These are phyloP conservation scores for Escallonia herrerae DNA, from an alignment of 129 eudicot species.

Conservation along the genomic window DNA sequence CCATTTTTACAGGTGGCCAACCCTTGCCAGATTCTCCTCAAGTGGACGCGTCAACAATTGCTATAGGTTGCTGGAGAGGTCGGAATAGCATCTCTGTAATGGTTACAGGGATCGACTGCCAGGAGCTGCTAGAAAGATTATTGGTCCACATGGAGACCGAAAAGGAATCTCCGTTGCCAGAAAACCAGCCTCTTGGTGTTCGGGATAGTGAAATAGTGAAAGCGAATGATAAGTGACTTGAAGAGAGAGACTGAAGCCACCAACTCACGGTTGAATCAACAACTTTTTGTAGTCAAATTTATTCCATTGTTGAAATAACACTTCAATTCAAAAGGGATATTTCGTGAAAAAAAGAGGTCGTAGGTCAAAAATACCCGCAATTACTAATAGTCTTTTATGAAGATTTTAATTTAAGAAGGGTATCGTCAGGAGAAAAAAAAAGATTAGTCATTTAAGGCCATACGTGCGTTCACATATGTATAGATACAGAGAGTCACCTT, in stretches of 20 bases:
- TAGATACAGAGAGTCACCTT: too few species aligned
- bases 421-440: too few species aligned
- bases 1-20: constrained; percentile 36
- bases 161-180: constrained; percentile 14
- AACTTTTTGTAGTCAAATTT: too few species aligned
- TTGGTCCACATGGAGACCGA: constrained; percentile 24
- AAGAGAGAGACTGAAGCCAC: constrained; percentile 14
- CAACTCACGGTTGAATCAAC: background rate
- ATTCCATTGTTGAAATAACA: too few species aligned
- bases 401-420: too few species aligned
- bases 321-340: too few species aligned
- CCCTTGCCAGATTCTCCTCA: constrained; percentile 24
- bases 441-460: too few species aligned
- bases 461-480: too few species aligned
- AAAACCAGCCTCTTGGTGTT: constrained; percentile 2
- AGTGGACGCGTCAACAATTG: constrained; percentile 58
- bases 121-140: constrained; percentile 73
- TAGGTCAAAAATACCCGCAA: too few species aligned
- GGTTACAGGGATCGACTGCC: constrained; percentile 83
- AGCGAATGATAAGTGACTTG: constrained; percentile 18
- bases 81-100: constrained; percentile 71
- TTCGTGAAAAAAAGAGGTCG: too few species aligned
- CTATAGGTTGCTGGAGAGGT: constrained; percentile 97
- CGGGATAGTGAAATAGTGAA: constrained; percentile 15
- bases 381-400: too few species aligned